Evolutionary conservation across 208 protist genomes (phyloP).

Genomic region (Leishmania tropica): DNA sequence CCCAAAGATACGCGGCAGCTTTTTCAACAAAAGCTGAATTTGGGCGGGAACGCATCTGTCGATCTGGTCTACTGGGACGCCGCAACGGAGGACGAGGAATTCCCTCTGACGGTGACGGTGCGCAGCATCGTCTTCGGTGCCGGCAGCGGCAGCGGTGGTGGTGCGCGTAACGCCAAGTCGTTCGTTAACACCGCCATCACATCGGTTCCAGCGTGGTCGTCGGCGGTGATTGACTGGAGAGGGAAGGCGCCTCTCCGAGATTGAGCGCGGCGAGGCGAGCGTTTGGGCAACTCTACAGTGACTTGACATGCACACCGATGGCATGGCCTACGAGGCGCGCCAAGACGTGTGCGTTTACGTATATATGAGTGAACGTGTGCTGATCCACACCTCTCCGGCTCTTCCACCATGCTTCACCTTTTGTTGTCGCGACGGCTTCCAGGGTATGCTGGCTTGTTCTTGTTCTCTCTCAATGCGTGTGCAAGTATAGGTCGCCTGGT

Average conservation of each 20-base stretch:
- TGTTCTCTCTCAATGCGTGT: neutral
- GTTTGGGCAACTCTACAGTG: neutral
- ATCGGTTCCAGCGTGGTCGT: conserved; percentile 58
- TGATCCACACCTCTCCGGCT: neutral
- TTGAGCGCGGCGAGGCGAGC: neutral
- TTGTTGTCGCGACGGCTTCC: neutral
- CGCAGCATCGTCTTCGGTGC: conserved; percentile 9
- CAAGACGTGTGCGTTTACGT: neutral
- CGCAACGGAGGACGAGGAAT: conserved; percentile 53
- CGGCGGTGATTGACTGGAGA: conserved; percentile 67
- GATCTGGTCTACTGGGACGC: conserved; percentile 81
- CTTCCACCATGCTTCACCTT: neutral
- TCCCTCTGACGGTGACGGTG: conserved; percentile 51
- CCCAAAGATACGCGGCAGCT: conserved; percentile 60
- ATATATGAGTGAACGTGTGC: neutral
- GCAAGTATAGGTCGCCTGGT: neutral
- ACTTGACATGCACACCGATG: neutral
- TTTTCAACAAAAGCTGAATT: conserved; percentile 53
- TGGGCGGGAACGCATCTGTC: conserved; percentile 43
- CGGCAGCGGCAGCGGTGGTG: conserved; percentile 4
- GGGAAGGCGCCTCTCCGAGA: conserved; percentile 48
- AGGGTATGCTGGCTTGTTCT: neutral
- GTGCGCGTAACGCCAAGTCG: conserved; percentile 30
- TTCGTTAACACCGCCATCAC: conserved; percentile 58
- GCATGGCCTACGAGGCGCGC: neutral